A percentile compares a stretch with the other conserved stretches of the same genome.
These are phyloP conservation scores for Camellia lanceoleosa DNA, from an alignment of 148 eudicot genomes.

Conservation along the genomic window DNA sequence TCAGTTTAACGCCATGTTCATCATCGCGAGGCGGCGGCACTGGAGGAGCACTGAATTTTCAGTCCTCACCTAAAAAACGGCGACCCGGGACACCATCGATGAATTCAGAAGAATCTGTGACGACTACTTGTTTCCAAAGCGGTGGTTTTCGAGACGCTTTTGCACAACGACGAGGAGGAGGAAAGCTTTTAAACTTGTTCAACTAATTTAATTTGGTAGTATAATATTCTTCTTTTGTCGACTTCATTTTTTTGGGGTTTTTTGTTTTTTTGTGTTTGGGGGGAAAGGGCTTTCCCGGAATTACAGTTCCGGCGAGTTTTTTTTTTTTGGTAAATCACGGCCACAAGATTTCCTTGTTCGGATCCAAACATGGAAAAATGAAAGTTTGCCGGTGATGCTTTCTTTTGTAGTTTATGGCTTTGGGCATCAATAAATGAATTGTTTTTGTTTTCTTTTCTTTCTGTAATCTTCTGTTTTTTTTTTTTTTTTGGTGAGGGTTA, in stretches of 20 bases:
- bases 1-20: constrained; percentile 34
- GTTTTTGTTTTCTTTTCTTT: not conserved
- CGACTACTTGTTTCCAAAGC: constrained; percentile 52
- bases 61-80: constrained; percentile 17
- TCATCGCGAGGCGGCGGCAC: not conserved
- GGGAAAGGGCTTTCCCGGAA: constrained; percentile 20
- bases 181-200: constrained; percentile 48
- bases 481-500: too few species aligned
- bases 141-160: constrained; percentile 1
- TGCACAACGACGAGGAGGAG: constrained; percentile 10
- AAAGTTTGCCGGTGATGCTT: constrained; percentile 49
- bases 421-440: constrained; percentile 18
- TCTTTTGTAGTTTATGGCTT: constrained; percentile 1
- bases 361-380: constrained; percentile 47
- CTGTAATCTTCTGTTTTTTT: too few species aligned
- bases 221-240: not conserved
- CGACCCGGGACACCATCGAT: constrained; percentile 58
- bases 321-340: constrained; percentile 42
- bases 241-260: too few species aligned
- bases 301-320: constrained; percentile 32
- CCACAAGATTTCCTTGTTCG: constrained; percentile 56
- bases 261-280: not conserved
- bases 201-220: constrained; percentile 15
- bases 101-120: constrained; percentile 65
- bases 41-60: not conserved